These are phyloP conservation scores for Leccinum sublutescens DNA, from an alignment of 768 basidiomycete genomes.

Conservation along the genomic window DNA sequence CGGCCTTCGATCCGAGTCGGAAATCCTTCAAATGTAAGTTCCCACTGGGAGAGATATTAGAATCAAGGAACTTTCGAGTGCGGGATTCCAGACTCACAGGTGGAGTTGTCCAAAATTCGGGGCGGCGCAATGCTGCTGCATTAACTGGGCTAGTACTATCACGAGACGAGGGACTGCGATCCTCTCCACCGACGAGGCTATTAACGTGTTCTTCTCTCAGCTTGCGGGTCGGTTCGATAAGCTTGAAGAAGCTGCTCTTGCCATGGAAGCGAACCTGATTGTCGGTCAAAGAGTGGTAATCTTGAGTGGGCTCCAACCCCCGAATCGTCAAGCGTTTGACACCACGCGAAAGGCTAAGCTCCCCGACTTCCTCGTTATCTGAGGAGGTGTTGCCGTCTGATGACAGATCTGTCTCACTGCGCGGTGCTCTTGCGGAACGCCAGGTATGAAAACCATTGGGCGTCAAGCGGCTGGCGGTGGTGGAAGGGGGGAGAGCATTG, in stretches of 20 bases:
- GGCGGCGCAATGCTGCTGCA: slow-evolving; percentile 35
- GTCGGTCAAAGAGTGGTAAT: slow-evolving; percentile 31
- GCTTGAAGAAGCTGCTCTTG: slow-evolving; percentile 54
- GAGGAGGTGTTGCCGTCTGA: slow-evolving; percentile 31
- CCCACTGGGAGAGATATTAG: slow-evolving; percentile 46
- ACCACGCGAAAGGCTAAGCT: slow-evolving; percentile 39
- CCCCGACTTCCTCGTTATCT: slow-evolving; percentile 38
- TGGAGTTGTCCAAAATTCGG: slow-evolving; percentile 58
- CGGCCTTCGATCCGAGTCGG: slow-evolving; percentile 29
- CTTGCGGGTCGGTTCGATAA: slow-evolving; percentile 53
- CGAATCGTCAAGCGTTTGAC: slow-evolving; percentile 38
- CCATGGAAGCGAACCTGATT: slow-evolving; percentile 58
- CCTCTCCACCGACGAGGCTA: slow-evolving; percentile 29
- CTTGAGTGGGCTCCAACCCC: slow-evolving; percentile 38
- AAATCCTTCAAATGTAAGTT: slow-evolving; percentile 51
- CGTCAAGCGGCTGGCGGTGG: slow-evolving; percentile 5
- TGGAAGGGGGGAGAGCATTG: slow-evolving; percentile 8
- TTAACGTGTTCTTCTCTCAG: slow-evolving; percentile 51
- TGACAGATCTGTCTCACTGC: slow-evolving; percentile 29
- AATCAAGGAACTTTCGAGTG: background rate
- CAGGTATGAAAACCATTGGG: slow-evolving; percentile 7
- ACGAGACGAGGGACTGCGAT: slow-evolving; percentile 13
- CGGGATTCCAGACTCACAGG: slow-evolving; percentile 38
- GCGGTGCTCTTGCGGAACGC: slow-evolving; percentile 23
- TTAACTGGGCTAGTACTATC: slow-evolving; percentile 23